These are phyloP conservation scores for Yarrowia galli DNA, from an alignment of 1,139 yeast genomes.

Conservation along the genomic window DNA sequence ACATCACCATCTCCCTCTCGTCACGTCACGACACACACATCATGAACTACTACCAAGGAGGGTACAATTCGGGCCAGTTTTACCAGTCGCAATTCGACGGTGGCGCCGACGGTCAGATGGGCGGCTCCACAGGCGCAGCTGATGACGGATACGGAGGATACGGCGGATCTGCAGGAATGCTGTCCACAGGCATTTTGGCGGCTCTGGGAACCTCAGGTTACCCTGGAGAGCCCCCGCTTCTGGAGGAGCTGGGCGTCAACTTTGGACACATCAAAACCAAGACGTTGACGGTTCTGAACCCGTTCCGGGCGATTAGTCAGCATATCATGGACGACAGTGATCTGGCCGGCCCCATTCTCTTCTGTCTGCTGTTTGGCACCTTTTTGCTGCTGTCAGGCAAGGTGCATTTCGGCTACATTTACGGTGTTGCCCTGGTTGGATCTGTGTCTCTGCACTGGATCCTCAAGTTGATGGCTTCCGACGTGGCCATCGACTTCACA, in stretches of 20 bases:
- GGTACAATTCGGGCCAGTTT: constrained; percentile 31
- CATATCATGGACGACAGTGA: constrained; percentile 92
- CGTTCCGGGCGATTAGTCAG: constrained; percentile 66
- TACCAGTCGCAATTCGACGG: constrained; percentile 30
- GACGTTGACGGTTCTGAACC: constrained; percentile 86
- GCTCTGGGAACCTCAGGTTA: constrained; percentile 95
- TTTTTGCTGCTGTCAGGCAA: constrained; percentile 84
- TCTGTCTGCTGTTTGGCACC: constrained; percentile 88
- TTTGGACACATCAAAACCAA: constrained; percentile 85
- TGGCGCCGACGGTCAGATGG: constrained; percentile 32
- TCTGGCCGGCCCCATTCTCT: constrained; percentile 92
- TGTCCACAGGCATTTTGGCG: constrained; percentile 81
- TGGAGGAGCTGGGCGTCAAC: constrained; percentile 93
- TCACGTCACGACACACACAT: constrained; percentile 26
- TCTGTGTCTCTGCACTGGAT: constrained; percentile 82
- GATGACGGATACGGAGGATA: constrained; percentile 24
- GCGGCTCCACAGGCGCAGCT: constrained; percentile 1
- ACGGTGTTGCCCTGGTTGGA: constrained; percentile 95
- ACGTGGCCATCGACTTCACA: constrained; percentile 63
- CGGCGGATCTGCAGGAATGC: constrained; percentile 41
- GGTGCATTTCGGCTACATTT: constrained; percentile 94
- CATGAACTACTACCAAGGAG: constrained; percentile 38
- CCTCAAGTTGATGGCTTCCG: constrained; percentile 81
- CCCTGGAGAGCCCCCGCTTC: constrained; percentile 88
- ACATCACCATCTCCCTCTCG: constrained; percentile 17